These are phyloP conservation scores for Aspergillus tubingensis DNA, from an alignment of 2,329 filamentous ascomycete genomes.

Conservation along the genomic window DNA sequence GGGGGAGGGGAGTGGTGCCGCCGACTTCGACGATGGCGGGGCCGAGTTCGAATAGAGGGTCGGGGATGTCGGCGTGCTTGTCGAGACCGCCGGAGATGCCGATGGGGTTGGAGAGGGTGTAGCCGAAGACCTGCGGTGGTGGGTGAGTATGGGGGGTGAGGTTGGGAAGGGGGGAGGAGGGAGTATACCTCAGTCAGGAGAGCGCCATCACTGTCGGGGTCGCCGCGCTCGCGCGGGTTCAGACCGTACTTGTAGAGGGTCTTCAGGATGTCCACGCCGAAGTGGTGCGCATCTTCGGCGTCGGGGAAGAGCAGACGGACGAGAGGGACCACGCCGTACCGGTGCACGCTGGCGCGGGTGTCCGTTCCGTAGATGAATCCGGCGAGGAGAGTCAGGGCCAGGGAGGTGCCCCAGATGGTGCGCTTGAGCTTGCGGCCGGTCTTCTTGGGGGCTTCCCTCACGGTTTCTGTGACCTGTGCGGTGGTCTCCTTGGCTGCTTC, in stretches of 20 bases:
- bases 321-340: slow-evolving; percentile 60
- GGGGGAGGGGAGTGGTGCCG: slow-evolving; percentile 82
- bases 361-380: slow-evolving; percentile 72
- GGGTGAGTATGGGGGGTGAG: neutral
- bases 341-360: slow-evolving; percentile 70
- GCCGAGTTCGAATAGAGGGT: slow-evolving; percentile 80
- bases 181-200: slow-evolving; percentile 54
- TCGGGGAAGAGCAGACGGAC: slow-evolving; percentile 47
- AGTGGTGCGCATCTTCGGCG: slow-evolving; percentile 85
- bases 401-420: slow-evolving; percentile 50
- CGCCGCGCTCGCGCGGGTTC: slow-evolving; percentile 79
- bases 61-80: slow-evolving; percentile 88
- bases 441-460: slow-evolving; percentile 33
- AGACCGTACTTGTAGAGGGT: slow-evolving; percentile 71
- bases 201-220: slow-evolving; percentile 55
- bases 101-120: slow-evolving; percentile 78
- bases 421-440: slow-evolving; percentile 31
- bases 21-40: slow-evolving; percentile 89
- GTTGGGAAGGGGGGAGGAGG: neutral
- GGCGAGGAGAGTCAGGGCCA: slow-evolving; percentile 51
- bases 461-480: slow-evolving; percentile 11
- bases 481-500: slow-evolving; percentile 14
- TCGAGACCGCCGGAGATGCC: slow-evolving; percentile 95
- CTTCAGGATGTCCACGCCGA: slow-evolving; percentile 71
- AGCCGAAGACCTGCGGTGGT: slow-evolving; percentile 70